Evolutionary conservation across 2,329 filamentous ascomycete genomes (phyloP).

Genomic region (Pseudogymnoascus sp.): DNA sequence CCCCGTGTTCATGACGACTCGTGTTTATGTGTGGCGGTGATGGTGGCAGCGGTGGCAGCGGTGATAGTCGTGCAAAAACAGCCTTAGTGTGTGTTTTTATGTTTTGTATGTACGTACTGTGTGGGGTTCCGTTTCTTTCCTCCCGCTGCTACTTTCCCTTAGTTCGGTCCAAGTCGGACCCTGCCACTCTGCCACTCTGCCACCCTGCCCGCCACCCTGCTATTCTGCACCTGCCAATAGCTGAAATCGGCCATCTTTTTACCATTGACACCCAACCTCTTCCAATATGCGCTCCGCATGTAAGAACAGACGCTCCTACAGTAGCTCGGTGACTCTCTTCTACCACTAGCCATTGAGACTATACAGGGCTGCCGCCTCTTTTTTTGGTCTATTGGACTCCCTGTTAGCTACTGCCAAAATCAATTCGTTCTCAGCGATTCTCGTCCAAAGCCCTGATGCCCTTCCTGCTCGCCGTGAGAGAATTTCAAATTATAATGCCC

Average conservation of each 20-base stretch:
- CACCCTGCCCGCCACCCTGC: neutral
- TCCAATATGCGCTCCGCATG: neutral
- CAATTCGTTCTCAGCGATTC: neutral
- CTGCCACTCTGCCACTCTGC: neutral
- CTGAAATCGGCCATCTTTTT: neutral
- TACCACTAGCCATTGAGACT: neutral
- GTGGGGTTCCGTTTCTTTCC: neutral
- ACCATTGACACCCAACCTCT: slow-evolving; percentile 2
- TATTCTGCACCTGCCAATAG: neutral
- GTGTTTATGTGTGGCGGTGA: neutral
- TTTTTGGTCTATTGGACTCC: neutral
- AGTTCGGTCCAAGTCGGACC: neutral
- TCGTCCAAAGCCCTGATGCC: slow-evolving; percentile 1
- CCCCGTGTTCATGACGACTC: neutral
- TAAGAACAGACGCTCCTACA: neutral
- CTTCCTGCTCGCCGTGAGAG: slow-evolving; percentile 1
- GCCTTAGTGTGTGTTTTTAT: neutral
- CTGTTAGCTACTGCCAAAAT: slow-evolving; percentile 1
- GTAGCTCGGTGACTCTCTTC: neutral
- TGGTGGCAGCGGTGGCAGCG: neutral
- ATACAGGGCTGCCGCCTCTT: slow-evolving; percentile 7
- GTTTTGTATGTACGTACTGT: neutral
- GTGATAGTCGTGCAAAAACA: neutral
- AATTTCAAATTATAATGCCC: slow-evolving; percentile 7
- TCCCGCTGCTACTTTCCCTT: neutral